Base-by-base conservation (phyloP, 2,329 filamentous ascomycete genomes). In the Cladophialophora chaetospira region DNA sequence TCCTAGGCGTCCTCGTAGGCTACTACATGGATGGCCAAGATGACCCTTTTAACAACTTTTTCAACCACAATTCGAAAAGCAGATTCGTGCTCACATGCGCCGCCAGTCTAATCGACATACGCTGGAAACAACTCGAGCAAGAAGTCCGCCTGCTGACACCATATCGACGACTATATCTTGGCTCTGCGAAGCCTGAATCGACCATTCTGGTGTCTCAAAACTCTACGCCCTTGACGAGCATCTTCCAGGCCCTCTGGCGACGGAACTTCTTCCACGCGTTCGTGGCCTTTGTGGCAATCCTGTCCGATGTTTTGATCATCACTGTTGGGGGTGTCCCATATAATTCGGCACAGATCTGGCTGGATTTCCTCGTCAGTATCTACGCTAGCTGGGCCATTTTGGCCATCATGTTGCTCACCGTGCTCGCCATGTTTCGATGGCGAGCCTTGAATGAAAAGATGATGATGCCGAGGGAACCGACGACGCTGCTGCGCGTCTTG, bases 221-320 rank as follows among this genome's bases (percentile, higher is more conserved):
- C n/a, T n/a, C n/a, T n/a, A n/a, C n/a, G n/a, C n/a, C n/a, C n/a
- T n/a, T n/a, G n/a, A n/a, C n/a, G n/a, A n/a, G n/a, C n/a, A n/a
- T n/a, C n/a, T n/a, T n/a, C n/a, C n/a, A n/a, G 29, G 29, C 8
- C 29, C 8, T 61, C 4, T 45, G 54, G 45, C 35, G 61, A 11
- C 23, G 55, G 5, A 58, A 59, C 40, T 29, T 46, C 21, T 62
- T 63, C 26, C 60, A 62, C 48, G 48, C 50, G 5, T 33, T 57
- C 28, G 29, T 63, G 11, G 52, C 61, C 9, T 17, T 61, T 23
- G 55, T 57, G 3, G 58, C 58, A 5, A 42, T 52, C 13, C 26
- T 60, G 10, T 61, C 61, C 3, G 61, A 63, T 29, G 15, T 63
- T 4, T 46, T 62, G 40, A 63, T 63, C 36, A 55, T 63, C 19